Evolutionary conservation across 2,329 filamentous ascomycete species (phyloP), one percentile per base, ranked within the genome.

Genomic region (Fusarium anguioides): DNA sequence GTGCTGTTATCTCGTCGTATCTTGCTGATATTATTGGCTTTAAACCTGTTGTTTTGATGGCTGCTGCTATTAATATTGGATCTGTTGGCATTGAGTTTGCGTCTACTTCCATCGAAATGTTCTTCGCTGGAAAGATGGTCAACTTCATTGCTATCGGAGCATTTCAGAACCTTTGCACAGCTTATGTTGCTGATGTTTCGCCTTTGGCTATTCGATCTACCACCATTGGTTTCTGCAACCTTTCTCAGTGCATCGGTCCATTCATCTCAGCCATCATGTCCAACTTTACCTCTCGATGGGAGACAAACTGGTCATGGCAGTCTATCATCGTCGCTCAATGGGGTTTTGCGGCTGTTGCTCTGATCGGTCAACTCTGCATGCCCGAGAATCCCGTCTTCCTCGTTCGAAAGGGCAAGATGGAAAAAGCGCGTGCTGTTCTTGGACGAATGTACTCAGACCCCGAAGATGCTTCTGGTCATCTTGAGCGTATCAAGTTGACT

Each of bases 311-410:
- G 81, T 77, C 81, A 2, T 82, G 81, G 70, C 77, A 80, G 23
- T 73, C 79, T 2, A 66, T 81, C 0, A 79, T 82, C 37, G 75
- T 71, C 17, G 76, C 79, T 0, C 80, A 82, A 23, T 82, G 78
- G 68, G 80, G 79, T 0, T 79, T 81, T 29, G 78, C 78, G 6
- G 75, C 54, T 9, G 69, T 80, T 7, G 76, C 76, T 5, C 35
- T 76, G 1, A 44, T 73, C 8, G 72, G 73, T 1, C 73, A 75
- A 5, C 12, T 82, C 29, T 37, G 82, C 41, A 77, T 86, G 31
- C 84, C 84, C 0, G 84, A 87, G 62, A 83, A 80, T 14, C 85
- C 85, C 0, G 77, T 82, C 0, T 86, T 80, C 60, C 73, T 86
- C 3, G 72, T 87, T 2, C 79, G 82, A 5, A 81, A 79, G 50